Evolutionary conservation across 371 early-diverging fungal genomes (phyloP).

Genomic region (Blastocladiella emersonii): DNA sequence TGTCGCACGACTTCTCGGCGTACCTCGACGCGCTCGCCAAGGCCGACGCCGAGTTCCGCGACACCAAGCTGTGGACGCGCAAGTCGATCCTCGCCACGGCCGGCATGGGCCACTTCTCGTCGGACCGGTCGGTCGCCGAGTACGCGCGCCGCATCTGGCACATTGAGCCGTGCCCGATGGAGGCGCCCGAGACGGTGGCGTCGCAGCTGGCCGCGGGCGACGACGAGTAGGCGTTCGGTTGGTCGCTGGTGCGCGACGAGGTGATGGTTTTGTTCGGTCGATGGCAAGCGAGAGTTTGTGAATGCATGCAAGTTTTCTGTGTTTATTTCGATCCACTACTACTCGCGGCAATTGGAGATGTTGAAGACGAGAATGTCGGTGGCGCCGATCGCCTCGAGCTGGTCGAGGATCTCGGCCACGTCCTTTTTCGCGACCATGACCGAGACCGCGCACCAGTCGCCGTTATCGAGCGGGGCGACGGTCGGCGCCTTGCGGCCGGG

Average conservation of each 20-base stretch:
- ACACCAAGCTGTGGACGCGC: constrained; percentile 59
- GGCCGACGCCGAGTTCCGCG: constrained; percentile 61
- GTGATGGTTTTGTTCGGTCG: too few species aligned
- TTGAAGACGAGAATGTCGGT: constrained; percentile 75
- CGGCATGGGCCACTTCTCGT: constrained; percentile 79
- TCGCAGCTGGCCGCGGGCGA: not conserved
- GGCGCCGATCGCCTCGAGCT: constrained; percentile 76
- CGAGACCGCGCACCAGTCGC: constrained; percentile 79
- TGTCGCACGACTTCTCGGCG: constrained; percentile 70
- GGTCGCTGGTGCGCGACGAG: too few species aligned
- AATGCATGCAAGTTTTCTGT: too few species aligned
- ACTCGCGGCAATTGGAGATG: constrained; percentile 58
- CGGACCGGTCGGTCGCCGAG: constrained; percentile 66
- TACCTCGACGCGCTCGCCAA: constrained; percentile 24
- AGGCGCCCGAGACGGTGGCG: not conserved
- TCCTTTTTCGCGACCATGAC: constrained; percentile 69
- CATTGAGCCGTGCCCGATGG: constrained; percentile 15
- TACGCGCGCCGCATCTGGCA: constrained; percentile 80
- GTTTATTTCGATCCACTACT: not conserved
- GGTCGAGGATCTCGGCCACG: constrained; percentile 78
- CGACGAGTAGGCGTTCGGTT: not conserved
- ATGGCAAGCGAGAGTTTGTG: too few species aligned
- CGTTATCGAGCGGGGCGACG: constrained; percentile 65
- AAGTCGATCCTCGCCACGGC: constrained; percentile 75
- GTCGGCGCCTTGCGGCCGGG: constrained; percentile 90